Percentiles rank a stretch among this genome's conserved stretches.
phyloP scores from a whole-genome alignment of 768 basidiomycete genomes.

The Lactarius indigo region DNA sequence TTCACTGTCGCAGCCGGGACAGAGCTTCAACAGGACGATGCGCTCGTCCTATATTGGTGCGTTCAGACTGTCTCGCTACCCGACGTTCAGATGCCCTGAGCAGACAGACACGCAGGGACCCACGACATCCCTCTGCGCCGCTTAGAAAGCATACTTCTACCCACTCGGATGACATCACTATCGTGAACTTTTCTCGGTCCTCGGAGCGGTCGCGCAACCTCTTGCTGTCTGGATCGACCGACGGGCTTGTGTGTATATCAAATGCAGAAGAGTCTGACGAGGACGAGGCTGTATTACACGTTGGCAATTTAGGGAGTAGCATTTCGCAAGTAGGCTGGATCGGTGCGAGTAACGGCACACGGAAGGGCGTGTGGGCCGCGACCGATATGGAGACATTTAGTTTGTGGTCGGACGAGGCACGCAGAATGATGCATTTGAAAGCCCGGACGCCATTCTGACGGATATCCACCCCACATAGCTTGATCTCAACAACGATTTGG shows the following conservation, averaged over 20 bases:
- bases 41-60: constrained; percentile 82
- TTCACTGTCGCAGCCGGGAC: constrained; percentile 78
- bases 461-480: constrained; percentile 40
- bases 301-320: constrained; percentile 85
- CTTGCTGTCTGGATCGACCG: constrained; percentile 79
- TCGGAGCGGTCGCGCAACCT: constrained; percentile 27
- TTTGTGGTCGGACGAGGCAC: constrained; percentile 72
- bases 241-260: constrained; percentile 75
- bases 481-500: constrained; percentile 51
- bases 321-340: constrained; percentile 76
- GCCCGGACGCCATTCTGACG: not conserved
- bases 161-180: constrained; percentile 91
- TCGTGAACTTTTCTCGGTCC: constrained; percentile 46
- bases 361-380: constrained; percentile 65
- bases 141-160: constrained; percentile 77
- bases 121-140: constrained; percentile 67
- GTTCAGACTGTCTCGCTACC: constrained; percentile 19
- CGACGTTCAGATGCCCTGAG: constrained; percentile 3
- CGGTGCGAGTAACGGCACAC: constrained; percentile 30
- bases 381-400: constrained; percentile 97
- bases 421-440: not conserved
- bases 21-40: constrained; percentile 76
- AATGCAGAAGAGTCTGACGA: constrained; percentile 76
- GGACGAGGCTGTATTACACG: constrained; percentile 77
- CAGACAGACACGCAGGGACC: constrained; percentile 59